A percentile compares a stretch with the other conserved stretches of the same genome.
phyloP scores from a whole-genome alignment of 495 filamentous ascomycete genomes.

The Xylaria venustula region DNA sequence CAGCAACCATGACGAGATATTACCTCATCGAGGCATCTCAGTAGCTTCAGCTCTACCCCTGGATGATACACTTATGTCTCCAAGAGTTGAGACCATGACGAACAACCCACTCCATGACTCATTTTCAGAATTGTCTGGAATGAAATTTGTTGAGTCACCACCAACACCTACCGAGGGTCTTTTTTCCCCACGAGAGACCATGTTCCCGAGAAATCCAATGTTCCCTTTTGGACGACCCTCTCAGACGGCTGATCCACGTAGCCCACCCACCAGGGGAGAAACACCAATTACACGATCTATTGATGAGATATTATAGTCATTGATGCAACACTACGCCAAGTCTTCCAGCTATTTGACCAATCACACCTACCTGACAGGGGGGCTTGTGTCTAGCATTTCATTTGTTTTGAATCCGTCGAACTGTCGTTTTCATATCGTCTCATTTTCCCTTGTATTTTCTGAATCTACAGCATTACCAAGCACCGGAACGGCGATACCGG shows the following conservation, averaged over 20 bases:
- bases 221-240: slow-evolving; percentile 44
- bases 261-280: slow-evolving; percentile 61
- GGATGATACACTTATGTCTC: slow-evolving; percentile 49
- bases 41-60: slow-evolving; percentile 32
- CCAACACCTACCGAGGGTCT: slow-evolving; percentile 44
- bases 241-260: slow-evolving; percentile 57
- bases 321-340: not conserved
- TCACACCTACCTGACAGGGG: not conserved
- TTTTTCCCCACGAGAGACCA: slow-evolving; percentile 50
- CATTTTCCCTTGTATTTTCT: slow-evolving; percentile 13
- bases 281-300: slow-evolving; percentile 68
- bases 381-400: not conserved
- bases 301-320: slow-evolving; percentile 49
- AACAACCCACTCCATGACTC: slow-evolving; percentile 49
- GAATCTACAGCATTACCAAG: slow-evolving; percentile 14
- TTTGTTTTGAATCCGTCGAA: slow-evolving; percentile 3
- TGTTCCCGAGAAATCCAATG: slow-evolving; percentile 51
- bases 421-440: slow-evolving; percentile 18
- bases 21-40: slow-evolving; percentile 27
- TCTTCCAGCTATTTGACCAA: not conserved
- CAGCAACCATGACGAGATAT: slow-evolving; percentile 16
- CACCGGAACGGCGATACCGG: slow-evolving; percentile 25
- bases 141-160: slow-evolving; percentile 48
- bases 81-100: slow-evolving; percentile 52
- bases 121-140: slow-evolving; percentile 34